These are phyloP conservation scores for Solanum habrochaites DNA, from an alignment of 257 asterid species.

Conservation along the genomic window DNA sequence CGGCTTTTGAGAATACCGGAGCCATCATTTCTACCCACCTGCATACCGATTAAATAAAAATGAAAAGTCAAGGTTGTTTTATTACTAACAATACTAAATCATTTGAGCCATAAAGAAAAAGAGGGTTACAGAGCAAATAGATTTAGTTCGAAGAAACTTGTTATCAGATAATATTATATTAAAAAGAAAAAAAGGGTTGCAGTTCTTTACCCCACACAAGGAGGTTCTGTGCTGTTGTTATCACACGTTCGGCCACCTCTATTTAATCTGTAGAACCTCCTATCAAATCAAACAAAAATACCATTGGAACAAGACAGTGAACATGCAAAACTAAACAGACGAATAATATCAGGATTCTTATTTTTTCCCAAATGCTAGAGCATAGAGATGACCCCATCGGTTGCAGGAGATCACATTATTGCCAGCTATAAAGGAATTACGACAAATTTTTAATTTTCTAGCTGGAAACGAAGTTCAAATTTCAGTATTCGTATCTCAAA, in stretches of 20 bases:
- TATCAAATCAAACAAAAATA: constrained; percentile 2
- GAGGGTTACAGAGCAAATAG: background rate
- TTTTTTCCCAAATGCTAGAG: background rate
- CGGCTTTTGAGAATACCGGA: constrained; percentile 78
- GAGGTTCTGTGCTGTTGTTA: constrained; percentile 56
- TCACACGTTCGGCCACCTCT: constrained; percentile 49
- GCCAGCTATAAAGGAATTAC: background rate
- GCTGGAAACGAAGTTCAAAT: background rate
- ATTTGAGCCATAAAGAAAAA: background rate
- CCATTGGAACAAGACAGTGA: background rate
- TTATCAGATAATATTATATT: background rate
- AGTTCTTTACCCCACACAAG: constrained; percentile 73
- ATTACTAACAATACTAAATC: background rate
- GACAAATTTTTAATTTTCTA: background rate
- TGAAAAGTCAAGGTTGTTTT: background rate
- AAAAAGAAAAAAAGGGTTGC: background rate
- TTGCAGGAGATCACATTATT: background rate
- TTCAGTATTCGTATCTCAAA: background rate
- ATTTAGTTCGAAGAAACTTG: background rate
- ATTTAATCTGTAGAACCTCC: constrained; percentile 48
- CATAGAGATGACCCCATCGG: background rate
- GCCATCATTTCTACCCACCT: constrained; percentile 99
- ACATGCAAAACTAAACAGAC: background rate
- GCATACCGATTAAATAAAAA: background rate
- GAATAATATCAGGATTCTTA: background rate